Conservation (phyloP, 2,329 filamentous ascomycete genomes). For the Mycosphaerella sp. region DNA sequence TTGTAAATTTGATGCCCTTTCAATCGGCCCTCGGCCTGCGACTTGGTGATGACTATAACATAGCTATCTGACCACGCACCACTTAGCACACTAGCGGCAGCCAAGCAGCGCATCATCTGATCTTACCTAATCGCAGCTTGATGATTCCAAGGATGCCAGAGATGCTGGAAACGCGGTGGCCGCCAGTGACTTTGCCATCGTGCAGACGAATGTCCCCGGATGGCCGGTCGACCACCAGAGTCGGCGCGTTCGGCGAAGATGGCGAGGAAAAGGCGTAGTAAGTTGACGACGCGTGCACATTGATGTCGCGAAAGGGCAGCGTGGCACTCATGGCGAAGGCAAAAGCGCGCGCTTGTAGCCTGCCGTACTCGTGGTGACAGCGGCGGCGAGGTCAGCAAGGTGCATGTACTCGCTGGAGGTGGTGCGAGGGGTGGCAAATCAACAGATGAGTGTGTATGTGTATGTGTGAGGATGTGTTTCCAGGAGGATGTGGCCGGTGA, state of each 20-base stretch:
- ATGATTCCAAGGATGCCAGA: conserved; percentile 92
- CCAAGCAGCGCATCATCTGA: neutral
- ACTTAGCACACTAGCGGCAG: conserved; percentile 10
- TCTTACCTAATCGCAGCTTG: conserved; percentile 79
- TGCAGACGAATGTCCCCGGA: conserved; percentile 83
- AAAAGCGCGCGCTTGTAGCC: neutral
- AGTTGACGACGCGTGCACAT: conserved; percentile 83
- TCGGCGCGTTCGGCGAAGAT: conserved; percentile 81
- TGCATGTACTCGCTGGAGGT: neutral
- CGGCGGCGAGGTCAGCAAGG: neutral
- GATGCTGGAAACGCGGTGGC: conserved; percentile 86
- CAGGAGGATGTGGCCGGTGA: too few species aligned
- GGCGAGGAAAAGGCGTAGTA: conserved; percentile 97
- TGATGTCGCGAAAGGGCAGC: conserved; percentile 89
- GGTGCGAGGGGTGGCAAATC: neutral
- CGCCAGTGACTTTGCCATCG: conserved; percentile 68
- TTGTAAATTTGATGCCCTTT: conserved; percentile 97
- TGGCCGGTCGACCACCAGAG: conserved; percentile 82
- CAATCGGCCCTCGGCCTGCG: conserved; percentile 79
- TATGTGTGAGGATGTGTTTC: too few species aligned
- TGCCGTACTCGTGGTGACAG: neutral
- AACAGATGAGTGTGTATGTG: too few species aligned
- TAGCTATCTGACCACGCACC: conserved; percentile 67
- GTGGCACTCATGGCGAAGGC: conserved; percentile 43
- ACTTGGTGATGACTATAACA: conserved; percentile 92